phyloP scores from a whole-genome alignment of 495 filamentous ascomycete genomes.

The Lasiosphaeria miniovina region DNA sequence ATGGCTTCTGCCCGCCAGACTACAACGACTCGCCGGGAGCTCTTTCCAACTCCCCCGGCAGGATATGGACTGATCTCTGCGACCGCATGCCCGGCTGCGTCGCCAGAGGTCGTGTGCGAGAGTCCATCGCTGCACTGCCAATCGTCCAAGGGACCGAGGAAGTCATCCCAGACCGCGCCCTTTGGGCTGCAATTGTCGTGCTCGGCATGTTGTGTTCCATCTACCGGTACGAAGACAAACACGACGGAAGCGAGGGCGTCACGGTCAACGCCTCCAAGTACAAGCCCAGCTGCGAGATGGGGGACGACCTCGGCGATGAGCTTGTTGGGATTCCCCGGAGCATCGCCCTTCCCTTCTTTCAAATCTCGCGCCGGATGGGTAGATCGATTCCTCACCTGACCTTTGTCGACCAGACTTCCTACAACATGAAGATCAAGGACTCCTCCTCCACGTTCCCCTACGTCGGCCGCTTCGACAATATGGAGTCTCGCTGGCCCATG shows the following conservation, averaged over 20 bases:
- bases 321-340: conserved; percentile 45
- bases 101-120: conserved; percentile 45
- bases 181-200: conserved; percentile 52
- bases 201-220: conserved; percentile 50
- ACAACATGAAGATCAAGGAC: conserved; percentile 50
- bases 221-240: conserved; percentile 50
- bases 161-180: conserved; percentile 47
- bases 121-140: conserved; percentile 47
- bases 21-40: conserved; percentile 47
- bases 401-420: conserved; percentile 50
- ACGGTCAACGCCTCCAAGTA: conserved; percentile 32
- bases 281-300: conserved; percentile 44
- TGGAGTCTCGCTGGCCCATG: conserved; percentile 51
- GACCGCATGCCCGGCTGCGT: conserved; percentile 53
- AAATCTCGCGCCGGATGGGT: conserved; percentile 47
- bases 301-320: conserved; percentile 47
- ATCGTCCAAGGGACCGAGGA: conserved; percentile 46
- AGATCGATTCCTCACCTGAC: conserved; percentile 48
- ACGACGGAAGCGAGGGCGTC: conserved; percentile 51
- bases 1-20: conserved; percentile 51
- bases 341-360: conserved; percentile 47
- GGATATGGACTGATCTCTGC: conserved; percentile 53
- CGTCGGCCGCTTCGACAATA: conserved; percentile 46
- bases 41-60: conserved; percentile 45
- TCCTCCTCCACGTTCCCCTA: conserved; percentile 47